Evolutionary conservation across 192 early-diverging fungal species (phyloP), one percentile per base, ranked within the genome.

Genomic region (Coemansia sp.): DNA sequence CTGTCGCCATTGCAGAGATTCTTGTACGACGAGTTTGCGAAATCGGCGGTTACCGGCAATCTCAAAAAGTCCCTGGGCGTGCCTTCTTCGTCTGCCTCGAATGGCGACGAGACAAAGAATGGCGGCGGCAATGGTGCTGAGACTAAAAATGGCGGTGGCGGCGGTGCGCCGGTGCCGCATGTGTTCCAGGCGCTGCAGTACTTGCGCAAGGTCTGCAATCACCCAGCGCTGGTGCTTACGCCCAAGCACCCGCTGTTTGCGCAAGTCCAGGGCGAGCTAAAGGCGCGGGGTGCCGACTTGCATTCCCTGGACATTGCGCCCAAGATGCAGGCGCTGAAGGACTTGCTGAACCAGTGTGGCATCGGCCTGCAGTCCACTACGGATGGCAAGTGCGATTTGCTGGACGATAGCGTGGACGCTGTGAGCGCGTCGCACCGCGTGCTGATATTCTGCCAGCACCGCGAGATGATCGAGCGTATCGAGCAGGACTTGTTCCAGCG

Each of bases 171-270:
- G 14, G 89, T 87, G 14, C 89, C 90, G 0, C 98, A 99, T 70
- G 92, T 98, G 25, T 99, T 99, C 87, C 98, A 99, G 84, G 96
- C 96, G 0, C 76, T 99, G 32, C 96, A 98, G 79, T 98, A 98
- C 65, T 84, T 99, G 29, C 86, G 94, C 37, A 96, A 96, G 72
- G 86, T 99, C 8, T 94, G 93, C 74, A 98, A 99, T 74, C 98
- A 99, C 63, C 98, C 98, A 20, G 87, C 89, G 15, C 76, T 94
- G 68, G 97, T 98, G 17, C 80, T 98, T 49, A 94, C 92, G 46
- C 89, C 90, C 37, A 88, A 89, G 60, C 96, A 99, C 81, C 95
- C 95, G 35, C 85, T 94, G 47, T 95, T 93, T 69, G 64, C 61
- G 32, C 85, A 86, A 22, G 89, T 96, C 2, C 85, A 87, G 70